These are phyloP conservation scores for Golubevia sp. DNA, from an alignment of 1,284 basidiomycete genomes.

Conservation along the genomic window DNA sequence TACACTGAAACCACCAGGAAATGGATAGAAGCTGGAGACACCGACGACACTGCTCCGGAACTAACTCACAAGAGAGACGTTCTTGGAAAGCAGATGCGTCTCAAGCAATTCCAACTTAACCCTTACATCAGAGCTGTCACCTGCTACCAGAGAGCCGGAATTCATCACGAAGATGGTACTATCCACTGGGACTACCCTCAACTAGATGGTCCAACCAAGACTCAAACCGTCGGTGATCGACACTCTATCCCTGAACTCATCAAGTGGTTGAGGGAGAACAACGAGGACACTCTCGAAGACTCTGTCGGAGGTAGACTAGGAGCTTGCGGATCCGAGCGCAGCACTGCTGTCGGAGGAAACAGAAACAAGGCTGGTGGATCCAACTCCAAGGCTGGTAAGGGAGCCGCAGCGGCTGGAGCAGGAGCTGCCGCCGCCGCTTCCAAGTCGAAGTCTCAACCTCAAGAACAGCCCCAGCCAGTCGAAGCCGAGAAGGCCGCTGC, in stretches of 20 bases:
- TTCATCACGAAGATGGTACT: slow-evolving; percentile 45
- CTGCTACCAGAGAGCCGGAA: slow-evolving; percentile 52
- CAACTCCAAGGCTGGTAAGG: slow-evolving; percentile 11
- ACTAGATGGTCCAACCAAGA: slow-evolving; percentile 28
- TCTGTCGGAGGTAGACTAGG: slow-evolving; percentile 28
- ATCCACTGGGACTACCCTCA: slow-evolving; percentile 57
- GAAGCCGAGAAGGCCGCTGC: too few relatives aligned
- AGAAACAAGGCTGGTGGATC: neutral
- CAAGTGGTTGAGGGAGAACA: slow-evolving; percentile 53
- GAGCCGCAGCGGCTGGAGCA: slow-evolving; percentile 8
- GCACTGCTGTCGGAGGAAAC: slow-evolving; percentile 6
- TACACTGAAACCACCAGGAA: slow-evolving; percentile 41
- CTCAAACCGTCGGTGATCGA: slow-evolving; percentile 43
- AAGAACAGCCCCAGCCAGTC: slow-evolving; percentile 5
- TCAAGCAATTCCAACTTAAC: slow-evolving; percentile 53
- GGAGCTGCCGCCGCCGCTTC: slow-evolving; percentile 6
- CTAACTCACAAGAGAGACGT: slow-evolving; percentile 44
- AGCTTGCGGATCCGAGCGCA: slow-evolving; percentile 11
- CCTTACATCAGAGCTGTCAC: slow-evolving; percentile 47
- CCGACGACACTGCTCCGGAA: slow-evolving; percentile 27
- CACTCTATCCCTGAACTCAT: slow-evolving; percentile 49
- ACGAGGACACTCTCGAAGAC: slow-evolving; percentile 55
- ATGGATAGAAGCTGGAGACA: slow-evolving; percentile 40
- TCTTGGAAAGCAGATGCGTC: slow-evolving; percentile 50
- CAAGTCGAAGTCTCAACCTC: slow-evolving; percentile 1